These are phyloP conservation scores for Ricinus communis DNA, from an alignment of 345 rosid genomes.

Conservation along the genomic window DNA sequence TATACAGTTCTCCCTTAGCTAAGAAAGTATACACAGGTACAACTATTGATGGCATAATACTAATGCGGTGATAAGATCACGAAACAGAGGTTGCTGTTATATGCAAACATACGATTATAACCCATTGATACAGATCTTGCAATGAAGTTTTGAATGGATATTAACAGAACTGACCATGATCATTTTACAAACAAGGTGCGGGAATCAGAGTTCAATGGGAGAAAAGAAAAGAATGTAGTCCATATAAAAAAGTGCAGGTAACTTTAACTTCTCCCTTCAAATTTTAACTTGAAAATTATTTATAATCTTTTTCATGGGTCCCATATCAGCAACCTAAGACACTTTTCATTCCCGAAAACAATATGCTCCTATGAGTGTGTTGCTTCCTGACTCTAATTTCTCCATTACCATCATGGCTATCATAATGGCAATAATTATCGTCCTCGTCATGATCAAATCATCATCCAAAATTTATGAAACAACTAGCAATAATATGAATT, in stretches of 20 bases:
- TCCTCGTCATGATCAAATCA: conserved; percentile 19
- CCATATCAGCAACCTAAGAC: conserved; percentile 37
- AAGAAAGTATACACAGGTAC: no score
- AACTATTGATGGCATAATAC: no score
- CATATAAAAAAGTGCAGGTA: conserved; percentile 91
- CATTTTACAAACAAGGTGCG: conserved; percentile 46
- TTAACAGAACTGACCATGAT: conserved; percentile 1
- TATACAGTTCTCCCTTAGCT: no score
- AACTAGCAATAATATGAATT: conserved; percentile 26
- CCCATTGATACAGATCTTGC: not conserved
- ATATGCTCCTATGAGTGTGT: conserved; percentile 44
- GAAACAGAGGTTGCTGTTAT: not conserved
- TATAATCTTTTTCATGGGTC: conserved; percentile 12
- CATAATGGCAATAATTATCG: conserved; percentile 19
- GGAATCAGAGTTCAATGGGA: conserved; percentile 78
- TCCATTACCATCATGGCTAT: conserved; percentile 29
- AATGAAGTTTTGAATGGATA: conserved; percentile 1
- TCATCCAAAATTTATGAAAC: conserved; percentile 24
- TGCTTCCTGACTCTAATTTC: conserved; percentile 26
- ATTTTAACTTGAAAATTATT: not conserved
- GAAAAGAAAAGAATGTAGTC: conserved; percentile 73
- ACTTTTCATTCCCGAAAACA: conserved; percentile 28
- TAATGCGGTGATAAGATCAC: not conserved
- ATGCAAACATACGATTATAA: not conserved
- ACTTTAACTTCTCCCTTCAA: conserved; percentile 22